A percentile compares a stretch with the other conserved stretches of the same genome.
These are phyloP conservation scores for Friedmanniomyces simplex DNA, from an alignment of 495 filamentous ascomycete genomes.

Conservation along the genomic window DNA sequence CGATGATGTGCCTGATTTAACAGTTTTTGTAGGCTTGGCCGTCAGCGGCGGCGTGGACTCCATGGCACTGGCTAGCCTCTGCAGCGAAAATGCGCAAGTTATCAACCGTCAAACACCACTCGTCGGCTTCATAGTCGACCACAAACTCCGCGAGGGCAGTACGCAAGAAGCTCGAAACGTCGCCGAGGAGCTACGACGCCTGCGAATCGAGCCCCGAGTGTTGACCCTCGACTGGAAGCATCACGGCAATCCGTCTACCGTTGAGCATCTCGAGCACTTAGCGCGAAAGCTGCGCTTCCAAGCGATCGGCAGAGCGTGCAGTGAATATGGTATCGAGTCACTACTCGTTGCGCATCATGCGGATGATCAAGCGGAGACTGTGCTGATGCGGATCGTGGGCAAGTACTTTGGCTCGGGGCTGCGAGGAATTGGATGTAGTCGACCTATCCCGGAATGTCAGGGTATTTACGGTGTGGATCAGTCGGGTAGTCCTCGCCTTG, in stretches of 20 bases:
- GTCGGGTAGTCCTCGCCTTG: constrained; percentile 42
- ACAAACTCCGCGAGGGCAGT: constrained; percentile 60
- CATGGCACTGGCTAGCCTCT: constrained; percentile 83
- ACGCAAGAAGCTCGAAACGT: constrained; percentile 55
- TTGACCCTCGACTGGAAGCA: constrained; percentile 39
- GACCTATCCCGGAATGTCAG: constrained; percentile 72
- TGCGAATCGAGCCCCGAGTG: constrained; percentile 36
- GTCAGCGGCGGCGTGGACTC: constrained; percentile 93
- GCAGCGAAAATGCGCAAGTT: constrained; percentile 23
- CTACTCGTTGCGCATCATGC: constrained; percentile 73
- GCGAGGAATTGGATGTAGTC: constrained; percentile 51
- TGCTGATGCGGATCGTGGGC: constrained; percentile 59
- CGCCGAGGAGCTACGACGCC: constrained; percentile 37
- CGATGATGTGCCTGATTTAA: background rate
- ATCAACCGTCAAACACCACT: constrained; percentile 30
- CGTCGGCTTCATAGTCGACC: constrained; percentile 66
- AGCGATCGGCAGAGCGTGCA: constrained; percentile 53
- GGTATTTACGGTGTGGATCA: constrained; percentile 59
- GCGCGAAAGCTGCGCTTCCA: constrained; percentile 69
- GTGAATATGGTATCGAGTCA: constrained; percentile 35
- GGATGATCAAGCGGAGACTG: constrained; percentile 81
- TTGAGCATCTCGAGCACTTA: constrained; percentile 63
- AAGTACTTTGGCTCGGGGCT: constrained; percentile 57
- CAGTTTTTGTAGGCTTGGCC: constrained; percentile 51
- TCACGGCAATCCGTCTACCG: constrained; percentile 30